Conservation (phyloP, 257 asterid species). For the Rauvolfia tetraphylla region DNA sequence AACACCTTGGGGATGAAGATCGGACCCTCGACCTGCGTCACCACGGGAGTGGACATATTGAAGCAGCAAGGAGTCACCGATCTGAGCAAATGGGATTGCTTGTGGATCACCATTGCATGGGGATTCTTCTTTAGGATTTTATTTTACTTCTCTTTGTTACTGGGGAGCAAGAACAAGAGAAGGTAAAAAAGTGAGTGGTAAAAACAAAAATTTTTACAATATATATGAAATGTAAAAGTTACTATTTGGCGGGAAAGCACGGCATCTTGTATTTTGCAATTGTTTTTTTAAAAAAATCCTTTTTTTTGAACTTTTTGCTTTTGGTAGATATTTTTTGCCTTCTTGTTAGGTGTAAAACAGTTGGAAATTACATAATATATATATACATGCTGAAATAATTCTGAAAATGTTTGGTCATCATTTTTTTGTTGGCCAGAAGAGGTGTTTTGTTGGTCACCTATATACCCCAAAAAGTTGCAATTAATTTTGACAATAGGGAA, state of each 20-base stretch:
- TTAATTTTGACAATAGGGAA: neutral
- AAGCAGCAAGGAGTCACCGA: slow-evolving; percentile 72
- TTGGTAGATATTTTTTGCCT: neutral
- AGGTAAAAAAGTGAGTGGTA: slow-evolving; percentile 14
- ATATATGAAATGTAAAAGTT: slow-evolving; percentile 8
- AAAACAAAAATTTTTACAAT: neutral
- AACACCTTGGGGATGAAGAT: slow-evolving; percentile 51
- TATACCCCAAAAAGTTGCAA: neutral
- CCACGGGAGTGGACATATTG: slow-evolving; percentile 72
- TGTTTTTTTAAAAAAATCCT: neutral
- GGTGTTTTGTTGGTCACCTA: slow-evolving; percentile 17
- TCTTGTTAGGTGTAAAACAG: slow-evolving; percentile 19
- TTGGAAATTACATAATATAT: slow-evolving; percentile 7
- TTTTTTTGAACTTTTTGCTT: neutral
- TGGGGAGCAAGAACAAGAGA: slow-evolving; percentile 79
- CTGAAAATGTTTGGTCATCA: neutral
- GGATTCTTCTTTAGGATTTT: slow-evolving; percentile 74
- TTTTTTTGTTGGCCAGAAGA: neutral
- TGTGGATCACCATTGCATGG: slow-evolving; percentile 73
- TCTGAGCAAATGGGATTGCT: slow-evolving; percentile 54
- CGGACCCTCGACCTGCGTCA: slow-evolving; percentile 58
- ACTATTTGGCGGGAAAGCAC: slow-evolving; percentile 6
- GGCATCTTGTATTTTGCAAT: neutral
- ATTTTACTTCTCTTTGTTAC: slow-evolving; percentile 61
- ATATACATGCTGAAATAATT: slow-evolving; percentile 1